Evolutionary conservation across 768 basidiomycete genomes (phyloP), one percentile per base, ranked within the genome.

Genomic region (Paxillus ammoniavirescens): DNA sequence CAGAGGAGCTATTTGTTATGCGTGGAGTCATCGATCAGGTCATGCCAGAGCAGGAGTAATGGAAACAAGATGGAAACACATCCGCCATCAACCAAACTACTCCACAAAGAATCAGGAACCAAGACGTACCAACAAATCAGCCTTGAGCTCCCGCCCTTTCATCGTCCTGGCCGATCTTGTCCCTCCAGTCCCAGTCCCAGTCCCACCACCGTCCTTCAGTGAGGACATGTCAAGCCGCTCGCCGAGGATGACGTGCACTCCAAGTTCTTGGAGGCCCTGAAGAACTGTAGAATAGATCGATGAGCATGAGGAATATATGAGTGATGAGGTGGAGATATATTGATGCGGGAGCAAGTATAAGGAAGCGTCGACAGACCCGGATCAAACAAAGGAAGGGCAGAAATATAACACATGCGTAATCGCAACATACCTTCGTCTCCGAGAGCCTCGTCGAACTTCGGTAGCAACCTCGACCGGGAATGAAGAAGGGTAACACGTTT

Each of bases 401-500:
- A 51, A 15, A 5, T 18, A 12, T 35, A 12, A 13, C 5, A 40
- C 18, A 46, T 2, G 13, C 0, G 9, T 13, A 10, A 15, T 13
- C 38, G 23, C 18, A 42, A 62, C 75, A 46, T 53, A 81, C 81
- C 73, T 65, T 82, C 82, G 1, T 71, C 67, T 57, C 84, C 81
- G 72, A 87, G 77, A 2, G 50, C 69, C 8, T 71, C 65, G 49
- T 82, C 77, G 59, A 84, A 86, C 15, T 75, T 68, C 1, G 81
- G 81, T 13, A 86, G 71, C 6, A 86, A 69, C n/a, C 74, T 77
- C 4, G 60, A 38, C 10, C 83, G 76, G 1, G 84, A 86, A 61
- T 87, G 85, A 0, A 86, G 64, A 4, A 87, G 75, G 0, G 83
- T 85, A 2, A 86, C 78, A 0, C 63, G 58, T 61, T 82, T 83